phyloP scores from a whole-genome alignment of 495 filamentous ascomycete species.

The Astrothelium macrocarpum region DNA sequence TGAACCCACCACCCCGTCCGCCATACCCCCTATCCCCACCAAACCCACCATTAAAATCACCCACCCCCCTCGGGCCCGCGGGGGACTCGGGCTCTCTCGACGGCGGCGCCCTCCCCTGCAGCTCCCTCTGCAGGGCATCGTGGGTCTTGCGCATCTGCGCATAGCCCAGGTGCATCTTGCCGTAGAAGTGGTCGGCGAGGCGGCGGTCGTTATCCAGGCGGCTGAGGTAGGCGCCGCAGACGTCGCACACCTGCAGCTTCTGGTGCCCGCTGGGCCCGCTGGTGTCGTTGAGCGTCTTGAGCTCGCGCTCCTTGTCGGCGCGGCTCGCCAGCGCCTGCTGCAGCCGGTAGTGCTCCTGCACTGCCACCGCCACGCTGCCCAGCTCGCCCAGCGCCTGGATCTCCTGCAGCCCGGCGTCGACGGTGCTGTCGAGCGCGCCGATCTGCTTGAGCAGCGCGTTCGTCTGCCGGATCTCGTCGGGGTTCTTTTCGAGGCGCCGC shows the following conservation, averaged over 20 bases:
- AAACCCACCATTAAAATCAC: slow-evolving; percentile 18
- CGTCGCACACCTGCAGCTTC: slow-evolving; percentile 96
- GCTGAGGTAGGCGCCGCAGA: slow-evolving; percentile 87
- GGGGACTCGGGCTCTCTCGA: slow-evolving; percentile 40
- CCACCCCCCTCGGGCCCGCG: slow-evolving; percentile 14
- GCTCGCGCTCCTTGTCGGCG: slow-evolving; percentile 73
- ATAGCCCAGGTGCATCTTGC: slow-evolving; percentile 98
- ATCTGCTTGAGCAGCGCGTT: slow-evolving; percentile 88
- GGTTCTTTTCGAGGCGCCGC: slow-evolving; percentile 88
- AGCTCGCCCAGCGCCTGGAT: slow-evolving; percentile 76
- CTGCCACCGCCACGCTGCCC: slow-evolving; percentile 66
- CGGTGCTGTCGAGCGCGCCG: slow-evolving; percentile 64
- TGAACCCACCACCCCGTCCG: slow-evolving; percentile 20
- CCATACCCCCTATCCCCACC: slow-evolving; percentile 19
- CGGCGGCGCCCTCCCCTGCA: slow-evolving; percentile 60
- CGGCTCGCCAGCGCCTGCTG: slow-evolving; percentile 71
- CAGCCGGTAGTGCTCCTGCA: slow-evolving; percentile 79
- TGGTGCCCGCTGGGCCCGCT: slow-evolving; percentile 89
- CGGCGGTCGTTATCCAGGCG: slow-evolving; percentile 88
- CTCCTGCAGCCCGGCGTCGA: slow-evolving; percentile 76
- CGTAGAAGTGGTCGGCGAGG: slow-evolving; percentile 95
- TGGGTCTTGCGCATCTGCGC: slow-evolving; percentile 92
- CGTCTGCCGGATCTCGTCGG: slow-evolving; percentile 96
- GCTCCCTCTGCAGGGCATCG: slow-evolving; percentile 76
- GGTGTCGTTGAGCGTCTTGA: slow-evolving; percentile 86